Percentiles rank a stretch among this genome's conserved stretches.
phyloP scores from a whole-genome alignment of 257 asterid species.

The Ophiorrhiza pumila region DNA sequence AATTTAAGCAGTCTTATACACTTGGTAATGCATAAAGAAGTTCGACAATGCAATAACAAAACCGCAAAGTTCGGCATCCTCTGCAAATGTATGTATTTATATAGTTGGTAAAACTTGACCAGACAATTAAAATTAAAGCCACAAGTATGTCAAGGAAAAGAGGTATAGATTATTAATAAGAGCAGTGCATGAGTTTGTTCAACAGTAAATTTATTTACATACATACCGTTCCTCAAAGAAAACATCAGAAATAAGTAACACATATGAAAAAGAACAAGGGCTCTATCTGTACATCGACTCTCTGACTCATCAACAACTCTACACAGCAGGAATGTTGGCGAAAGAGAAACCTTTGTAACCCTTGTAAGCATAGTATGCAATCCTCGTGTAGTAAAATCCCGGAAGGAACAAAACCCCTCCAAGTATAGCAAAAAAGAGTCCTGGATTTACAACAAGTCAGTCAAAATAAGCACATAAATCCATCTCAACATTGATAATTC shows the following conservation, averaged over 20 bases:
- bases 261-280: conserved; percentile 9
- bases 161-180: not conserved
- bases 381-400: conserved; percentile 88
- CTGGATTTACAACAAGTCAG: conserved; percentile 36
- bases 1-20: not conserved
- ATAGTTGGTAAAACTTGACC: not conserved
- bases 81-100: not conserved
- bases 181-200: not conserved
- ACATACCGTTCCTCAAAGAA: not conserved
- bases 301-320: conserved; percentile 23
- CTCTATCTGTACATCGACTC: conserved; percentile 52
- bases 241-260: not conserved
- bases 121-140: not conserved
- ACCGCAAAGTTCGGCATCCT: not conserved
- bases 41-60: not conserved
- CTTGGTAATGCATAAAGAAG: not conserved
- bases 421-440: conserved; percentile 73
- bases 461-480: conserved; percentile 5
- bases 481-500: not conserved
- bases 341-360: conserved; percentile 96
- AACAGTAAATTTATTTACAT: conserved; percentile 7
- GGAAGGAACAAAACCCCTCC: conserved; percentile 88
- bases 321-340: conserved; percentile 83
- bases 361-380: conserved; percentile 95
- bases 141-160: not conserved